phyloP scores from a whole-genome alignment of 1,284 basidiomycete species.

The Heterobasidion occidentale region DNA sequence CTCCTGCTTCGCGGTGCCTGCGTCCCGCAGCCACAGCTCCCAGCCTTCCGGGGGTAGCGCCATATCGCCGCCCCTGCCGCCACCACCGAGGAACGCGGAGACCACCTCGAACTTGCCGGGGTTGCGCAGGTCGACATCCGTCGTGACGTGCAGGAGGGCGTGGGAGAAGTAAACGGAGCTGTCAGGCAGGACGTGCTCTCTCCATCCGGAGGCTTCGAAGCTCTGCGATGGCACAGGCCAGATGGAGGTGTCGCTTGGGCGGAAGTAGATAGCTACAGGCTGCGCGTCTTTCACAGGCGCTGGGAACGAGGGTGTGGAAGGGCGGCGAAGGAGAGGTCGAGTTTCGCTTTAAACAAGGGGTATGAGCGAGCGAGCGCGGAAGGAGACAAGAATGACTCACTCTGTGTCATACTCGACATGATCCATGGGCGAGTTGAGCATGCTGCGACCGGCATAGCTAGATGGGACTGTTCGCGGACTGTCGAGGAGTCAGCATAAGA shows the following conservation, averaged over 20 bases:
- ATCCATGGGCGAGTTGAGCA: constrained; percentile 6
- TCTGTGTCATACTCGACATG: constrained; percentile 8
- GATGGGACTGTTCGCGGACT: constrained; percentile 10
- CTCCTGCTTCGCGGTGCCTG: constrained; percentile 21
- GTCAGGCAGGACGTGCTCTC: constrained; percentile 62
- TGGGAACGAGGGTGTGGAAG: constrained; percentile 2
- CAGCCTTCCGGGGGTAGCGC: constrained; percentile 30
- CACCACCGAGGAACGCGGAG: constrained; percentile 37
- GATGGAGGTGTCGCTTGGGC: constrained; percentile 15
- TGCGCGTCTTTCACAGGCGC: constrained; percentile 3
- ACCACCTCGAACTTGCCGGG: constrained; percentile 41
- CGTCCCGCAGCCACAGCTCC: constrained; percentile 47
- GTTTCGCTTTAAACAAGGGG: constrained; percentile 7
- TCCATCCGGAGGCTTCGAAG: constrained; percentile 43
- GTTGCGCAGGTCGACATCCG: constrained; percentile 56
- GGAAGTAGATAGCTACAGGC: constrained; percentile 12
- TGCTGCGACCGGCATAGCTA: not conserved
- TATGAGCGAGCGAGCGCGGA: not conserved
- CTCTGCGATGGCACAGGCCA: constrained; percentile 18
- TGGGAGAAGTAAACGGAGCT: constrained; percentile 60
- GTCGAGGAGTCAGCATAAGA: not conserved
- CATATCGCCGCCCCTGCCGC: constrained; percentile 16
- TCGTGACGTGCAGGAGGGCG: constrained; percentile 44
- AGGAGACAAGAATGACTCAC: constrained; percentile 2
- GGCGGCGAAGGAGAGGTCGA: constrained; percentile 8